Evolutionary conservation across 345 rosid species (phyloP), one percentile per base, ranked within the genome.

Genomic region (Eucalyptus lansdowneana): DNA sequence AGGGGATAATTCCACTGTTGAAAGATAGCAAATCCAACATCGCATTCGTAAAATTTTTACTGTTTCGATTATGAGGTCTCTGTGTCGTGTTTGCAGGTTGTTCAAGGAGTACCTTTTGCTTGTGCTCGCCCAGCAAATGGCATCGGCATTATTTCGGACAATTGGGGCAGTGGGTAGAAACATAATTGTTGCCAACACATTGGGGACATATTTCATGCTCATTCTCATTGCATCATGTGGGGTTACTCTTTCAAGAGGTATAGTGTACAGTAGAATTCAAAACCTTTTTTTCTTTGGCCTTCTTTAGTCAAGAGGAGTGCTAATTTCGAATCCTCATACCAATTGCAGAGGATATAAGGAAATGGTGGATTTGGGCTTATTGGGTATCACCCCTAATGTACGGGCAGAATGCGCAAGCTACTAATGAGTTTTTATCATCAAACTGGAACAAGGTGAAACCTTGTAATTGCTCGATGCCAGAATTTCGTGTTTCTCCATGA

Each of bases 371-470:
- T 86, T 94, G 96, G 97, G 95, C 91, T 80, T 94, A 90, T 89
- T 95, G 96, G 95, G 1, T 88, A n/a, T 95, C 97, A 17, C 96
- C 96, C 50, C 9, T 95, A 92, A 94, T 94, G 95, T 95, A 95
- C 83, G 95, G 90, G 21, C 96, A 94, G 90, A 95, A 92, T 88
- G 96, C 96, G 29, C 91, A 94, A 1, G 89, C 89, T 14, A 89
- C 80, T 51, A 95, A 94, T 49, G 97, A 94, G 92, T 94, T 94
- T 88, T 92, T 94, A n/a, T 94, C 94, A 45, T 8, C 92, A 14
- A 94, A 94, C 72, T 95, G 97, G 97, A 90, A 49, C 40, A 91
- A 89, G 50, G 97, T 94, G 91, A 80, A 56, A 34, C n/a, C n/a
- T n/a, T n/a, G n/a, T 65, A 51, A 50, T 54, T 17, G 50, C 50